Evolutionary conservation across 805 yeast species (phyloP), one percentile per base, ranked within the genome.

Genomic region (Yamadazyma sp.): DNA sequence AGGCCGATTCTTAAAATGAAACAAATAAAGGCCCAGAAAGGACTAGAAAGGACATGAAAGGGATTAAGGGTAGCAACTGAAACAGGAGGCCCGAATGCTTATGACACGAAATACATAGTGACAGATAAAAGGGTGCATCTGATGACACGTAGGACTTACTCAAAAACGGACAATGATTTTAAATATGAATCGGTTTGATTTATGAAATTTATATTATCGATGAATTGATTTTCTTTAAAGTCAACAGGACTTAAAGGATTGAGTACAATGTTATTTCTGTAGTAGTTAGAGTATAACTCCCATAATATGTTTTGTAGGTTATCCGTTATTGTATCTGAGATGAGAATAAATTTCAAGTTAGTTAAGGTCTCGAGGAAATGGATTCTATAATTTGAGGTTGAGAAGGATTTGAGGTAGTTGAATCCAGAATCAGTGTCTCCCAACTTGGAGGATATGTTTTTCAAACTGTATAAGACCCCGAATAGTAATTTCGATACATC

Each of bases 341-440:
- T 58, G 16, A 89, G 53, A 22, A 85, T 80, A 48, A 91, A 78
- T 56, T 86, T 79, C 39, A 89, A 60, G 23, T 87, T 88, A 1
- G 93, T 75, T 4, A 87, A 76, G 1, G 95, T 78, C 55, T 87
- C 96, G 49, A 70, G 75, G 45, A 76, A 81, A 54, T 91, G 97
- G 18, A 86, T 78, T 43, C 89, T 72, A 57, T 82, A 89, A 42
- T 76, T 74, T 2, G 86, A 78, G 1, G 96, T 86, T n/a, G 82
- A 60, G 48, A 77, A 79, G 2, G 81, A 72, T 23, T 64, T 65
- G 32, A 80, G 64, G 26, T 48, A 43, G 40, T 72, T 70, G 24
- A 30, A 22, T 7, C 25, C 30, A n/a, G 37, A 12, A 15, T 42
- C 73, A 21, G 45, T 45, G 31, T 55, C 62, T 16, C 65, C 68